Evolutionary conservation across 176 grass and related monocot genomes (phyloP), one percentile per base, ranked within the genome.

Genomic region (Hyparrhenia diplandra): DNA sequence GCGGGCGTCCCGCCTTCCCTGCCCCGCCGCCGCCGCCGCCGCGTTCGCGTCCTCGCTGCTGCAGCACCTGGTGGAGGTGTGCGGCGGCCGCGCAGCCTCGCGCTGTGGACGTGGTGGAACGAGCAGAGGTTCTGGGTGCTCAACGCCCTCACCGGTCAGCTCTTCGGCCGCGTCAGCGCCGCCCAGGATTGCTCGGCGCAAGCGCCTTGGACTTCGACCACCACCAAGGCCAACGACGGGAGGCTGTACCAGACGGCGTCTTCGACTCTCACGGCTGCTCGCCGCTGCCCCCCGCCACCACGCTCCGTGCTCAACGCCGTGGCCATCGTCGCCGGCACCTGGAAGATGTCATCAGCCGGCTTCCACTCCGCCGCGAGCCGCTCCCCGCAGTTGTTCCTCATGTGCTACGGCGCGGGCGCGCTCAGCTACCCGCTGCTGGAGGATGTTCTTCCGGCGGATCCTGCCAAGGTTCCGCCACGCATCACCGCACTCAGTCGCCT

Each of bases 91-190:
- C 45, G 74, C 0, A 3, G 74, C 1, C n/a, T 86, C 8, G 73
- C 5, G 8, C 4, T 29, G 29, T 36, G 71, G 1, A 31, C 88
- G 9, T 93, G 85, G 85, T 88, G 85, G 68, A 88, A 88, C 28
- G 85, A 93, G 78, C 85, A 88, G 70, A 69, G 85, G 76, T 83
- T 85, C 54, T 90, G 82, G 82, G 66, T 85, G 85, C 80, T 90
- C 42, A 93, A 74, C 30, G 82, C 78, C 20, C 39, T 93, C 39
- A 93, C 91, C 16, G 64, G 31, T 4, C 71, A 93, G 27, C 85
- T 90, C 32, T 90, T 90, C 29, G 91, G 74, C 13, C 82, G 72
- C 58, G 1, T 88, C 54, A 20, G 13, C 77, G 82, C 90, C 13
- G 21, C 42, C 12, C 64, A 88, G 29, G 78, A 77, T 25, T 88